Percentiles rank a stretch among this genome's conserved stretches.
phyloP scores from a whole-genome alignment of 805 yeast species.

The Metschnikowia matae region DNA sequence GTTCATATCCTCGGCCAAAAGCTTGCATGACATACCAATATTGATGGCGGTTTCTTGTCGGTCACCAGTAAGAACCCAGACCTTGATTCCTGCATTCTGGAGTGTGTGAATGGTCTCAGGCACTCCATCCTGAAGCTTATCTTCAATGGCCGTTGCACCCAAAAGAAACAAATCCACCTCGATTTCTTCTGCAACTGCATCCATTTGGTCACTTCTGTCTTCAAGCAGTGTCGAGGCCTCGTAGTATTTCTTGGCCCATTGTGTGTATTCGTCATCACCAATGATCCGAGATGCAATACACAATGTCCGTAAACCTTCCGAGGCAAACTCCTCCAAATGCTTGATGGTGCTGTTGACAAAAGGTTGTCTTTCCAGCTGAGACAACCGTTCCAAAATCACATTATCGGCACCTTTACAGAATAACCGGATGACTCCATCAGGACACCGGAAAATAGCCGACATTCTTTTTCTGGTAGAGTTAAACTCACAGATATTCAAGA shows the following conservation, averaged over 20 bases:
- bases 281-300: constrained; percentile 86
- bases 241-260: constrained; percentile 65
- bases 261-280: constrained; percentile 68
- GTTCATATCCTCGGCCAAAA: constrained; percentile 94
- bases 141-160: constrained; percentile 99
- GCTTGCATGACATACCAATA: constrained; percentile 96
- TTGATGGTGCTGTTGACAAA: constrained; percentile 77
- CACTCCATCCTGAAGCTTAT: constrained; percentile 95
- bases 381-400: constrained; percentile 83
- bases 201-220: constrained; percentile 70
- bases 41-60: constrained; percentile 98
- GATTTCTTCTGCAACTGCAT: constrained; percentile 83
- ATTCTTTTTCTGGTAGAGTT: constrained; percentile 96
- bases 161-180: constrained; percentile 74
- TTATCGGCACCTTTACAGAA: constrained; percentile 98
- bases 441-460: constrained; percentile 92
- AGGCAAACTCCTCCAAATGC: constrained; percentile 94
- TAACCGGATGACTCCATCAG: constrained; percentile 84
- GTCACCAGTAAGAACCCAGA: constrained; percentile 98
- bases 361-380: constrained; percentile 58
- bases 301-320: constrained; percentile 90
- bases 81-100: constrained; percentile 94
- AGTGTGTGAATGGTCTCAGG: constrained; percentile 95
- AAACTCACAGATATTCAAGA: constrained; percentile 90
- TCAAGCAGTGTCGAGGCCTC: constrained; percentile 80